Conservation (phyloP, 768 basidiomycete species). For the Asterophora parasitica region DNA sequence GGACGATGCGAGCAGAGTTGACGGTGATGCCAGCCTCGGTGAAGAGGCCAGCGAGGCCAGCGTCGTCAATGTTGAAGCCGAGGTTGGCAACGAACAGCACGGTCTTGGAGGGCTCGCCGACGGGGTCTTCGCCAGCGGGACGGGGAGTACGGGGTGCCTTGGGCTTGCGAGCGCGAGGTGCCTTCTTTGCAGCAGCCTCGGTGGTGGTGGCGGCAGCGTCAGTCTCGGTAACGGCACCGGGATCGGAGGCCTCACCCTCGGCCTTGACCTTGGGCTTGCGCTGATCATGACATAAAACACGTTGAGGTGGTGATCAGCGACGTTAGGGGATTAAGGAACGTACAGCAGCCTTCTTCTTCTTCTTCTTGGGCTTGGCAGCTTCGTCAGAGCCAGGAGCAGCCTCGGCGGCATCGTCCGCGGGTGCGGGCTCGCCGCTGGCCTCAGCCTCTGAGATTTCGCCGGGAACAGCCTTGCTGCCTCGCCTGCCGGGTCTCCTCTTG, state of each 20-base stretch:
- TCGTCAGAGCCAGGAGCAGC: conserved; percentile 54
- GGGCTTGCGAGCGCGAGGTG: conserved; percentile 50
- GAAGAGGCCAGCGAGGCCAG: conserved; percentile 74
- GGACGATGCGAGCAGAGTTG: conserved; percentile 84
- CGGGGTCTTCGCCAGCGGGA: conserved; percentile 76
- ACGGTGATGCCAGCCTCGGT: conserved; percentile 81
- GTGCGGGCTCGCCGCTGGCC: conserved; percentile 70
- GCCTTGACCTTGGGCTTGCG: conserved; percentile 56
- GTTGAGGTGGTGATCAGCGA: conserved; percentile 20
- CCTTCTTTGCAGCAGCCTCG: conserved; percentile 42
- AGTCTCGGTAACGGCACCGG: conserved; percentile 28
- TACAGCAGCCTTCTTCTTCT: conserved; percentile 69
- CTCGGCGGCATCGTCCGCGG: conserved; percentile 48
- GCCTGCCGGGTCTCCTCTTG: conserved; percentile 80
- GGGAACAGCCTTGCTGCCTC: conserved; percentile 80
- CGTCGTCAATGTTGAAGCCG: conserved; percentile 90
- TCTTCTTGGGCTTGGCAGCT: conserved; percentile 81
- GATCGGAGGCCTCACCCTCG: conserved; percentile 35
- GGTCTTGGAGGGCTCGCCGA: conserved; percentile 83
- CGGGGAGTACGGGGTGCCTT: conserved; percentile 57
- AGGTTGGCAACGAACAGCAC: conserved; percentile 98
- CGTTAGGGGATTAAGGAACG: conserved; percentile 21
- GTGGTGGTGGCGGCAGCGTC: conserved; percentile 32
- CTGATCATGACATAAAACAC: conserved; percentile 25
- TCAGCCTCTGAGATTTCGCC: conserved; percentile 90